phyloP scores from a whole-genome alignment of 345 rosid species.

The Adansonia digitata region DNA sequence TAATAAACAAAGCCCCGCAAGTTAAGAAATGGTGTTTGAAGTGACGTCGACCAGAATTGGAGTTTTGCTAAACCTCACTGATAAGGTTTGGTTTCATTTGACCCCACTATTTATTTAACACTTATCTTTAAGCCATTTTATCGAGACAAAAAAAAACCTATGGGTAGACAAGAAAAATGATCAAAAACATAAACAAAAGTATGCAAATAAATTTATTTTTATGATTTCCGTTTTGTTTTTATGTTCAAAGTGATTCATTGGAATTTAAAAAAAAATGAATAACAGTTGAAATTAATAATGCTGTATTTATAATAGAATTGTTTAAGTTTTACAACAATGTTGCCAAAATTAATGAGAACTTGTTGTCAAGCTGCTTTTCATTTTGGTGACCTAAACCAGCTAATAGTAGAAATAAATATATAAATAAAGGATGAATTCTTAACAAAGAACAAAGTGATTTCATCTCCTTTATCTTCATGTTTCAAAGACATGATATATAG shows the following conservation, averaged over 20 bases:
- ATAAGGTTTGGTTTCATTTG: conserved; percentile 7
- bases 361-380: background rate
- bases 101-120: background rate
- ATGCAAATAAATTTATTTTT: background rate
- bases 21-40: conserved; percentile 6
- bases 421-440: background rate
- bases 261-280: background rate
- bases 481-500: background rate
- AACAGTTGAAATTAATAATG: background rate
- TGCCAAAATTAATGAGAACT: background rate
- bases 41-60: background rate
- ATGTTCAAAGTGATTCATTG: background rate
- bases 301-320: background rate
- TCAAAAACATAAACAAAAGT: background rate
- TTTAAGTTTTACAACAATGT: background rate
- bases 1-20: conserved; percentile 1
- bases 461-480: background rate
- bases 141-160: background rate
- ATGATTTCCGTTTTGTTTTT: background rate
- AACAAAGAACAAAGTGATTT: background rate
- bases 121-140: background rate
- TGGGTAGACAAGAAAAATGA: background rate
- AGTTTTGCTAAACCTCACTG: background rate
- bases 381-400: background rate
- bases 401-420: background rate